Conservation (phyloP, 345 rosid species). For the Angophora floribunda region DNA sequence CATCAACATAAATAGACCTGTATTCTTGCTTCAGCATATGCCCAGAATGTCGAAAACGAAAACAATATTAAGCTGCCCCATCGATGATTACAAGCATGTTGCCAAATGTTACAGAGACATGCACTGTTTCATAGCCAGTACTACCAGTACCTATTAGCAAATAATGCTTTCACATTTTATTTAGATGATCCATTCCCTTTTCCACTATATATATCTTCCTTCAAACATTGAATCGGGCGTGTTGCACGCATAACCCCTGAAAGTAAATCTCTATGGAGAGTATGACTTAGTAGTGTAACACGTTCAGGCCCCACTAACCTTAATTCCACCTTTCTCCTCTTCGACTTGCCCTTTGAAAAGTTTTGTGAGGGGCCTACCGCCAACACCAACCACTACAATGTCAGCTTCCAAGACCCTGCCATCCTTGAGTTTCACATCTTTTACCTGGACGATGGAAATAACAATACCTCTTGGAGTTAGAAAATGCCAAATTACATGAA, state of each 20-base stretch:
- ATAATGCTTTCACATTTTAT: not conserved
- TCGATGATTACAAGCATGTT: not conserved
- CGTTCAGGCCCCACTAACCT: conserved; percentile 33
- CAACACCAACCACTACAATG: conserved; percentile 97
- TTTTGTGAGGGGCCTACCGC: conserved; percentile 76
- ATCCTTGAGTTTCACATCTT: conserved; percentile 87
- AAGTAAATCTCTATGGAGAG: not conserved
- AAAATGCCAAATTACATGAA: not conserved
- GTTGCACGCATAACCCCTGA: not conserved
- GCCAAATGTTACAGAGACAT: not conserved
- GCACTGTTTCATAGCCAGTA: not conserved
- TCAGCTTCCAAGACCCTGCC: conserved; percentile 87
- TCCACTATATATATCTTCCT: not conserved
- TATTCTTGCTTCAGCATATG: not conserved
- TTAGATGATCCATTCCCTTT: not conserved
- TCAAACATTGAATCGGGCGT: not conserved
- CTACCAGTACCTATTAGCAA: not conserved
- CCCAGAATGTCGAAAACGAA: not conserved
- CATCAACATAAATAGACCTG: not conserved
- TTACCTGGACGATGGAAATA: conserved; percentile 41
- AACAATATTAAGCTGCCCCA: not conserved
- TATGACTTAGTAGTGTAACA: not conserved
- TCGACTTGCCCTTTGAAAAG: conserved; percentile 87
- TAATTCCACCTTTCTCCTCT: conserved; percentile 95
- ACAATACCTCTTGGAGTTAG: not conserved